Conservation (phyloP, 768 basidiomycete species). For the Calocera cornea region DNA sequence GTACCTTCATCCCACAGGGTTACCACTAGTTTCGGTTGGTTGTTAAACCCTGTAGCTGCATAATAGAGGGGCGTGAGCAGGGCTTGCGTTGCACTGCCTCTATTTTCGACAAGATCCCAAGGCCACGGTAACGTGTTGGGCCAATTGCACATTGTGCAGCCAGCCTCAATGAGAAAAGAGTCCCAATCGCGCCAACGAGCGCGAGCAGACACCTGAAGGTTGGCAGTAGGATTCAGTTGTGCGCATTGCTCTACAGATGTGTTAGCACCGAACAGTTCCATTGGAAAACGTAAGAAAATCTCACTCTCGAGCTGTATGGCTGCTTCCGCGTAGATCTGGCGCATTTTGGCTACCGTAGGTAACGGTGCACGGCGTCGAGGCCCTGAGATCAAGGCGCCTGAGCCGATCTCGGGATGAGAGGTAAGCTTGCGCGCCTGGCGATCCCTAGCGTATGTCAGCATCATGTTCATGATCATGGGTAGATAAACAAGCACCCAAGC, state of each 20-base stretch:
- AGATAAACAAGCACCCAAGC: background rate
- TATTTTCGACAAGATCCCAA: background rate
- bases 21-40: background rate
- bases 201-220: background rate
- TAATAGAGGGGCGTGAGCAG: background rate
- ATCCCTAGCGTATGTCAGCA: background rate
- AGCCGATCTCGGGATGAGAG: background rate
- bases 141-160: background rate
- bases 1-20: background rate
- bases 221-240: background rate
- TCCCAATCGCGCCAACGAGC: background rate
- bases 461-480: background rate
- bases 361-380: background rate
- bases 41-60: background rate
- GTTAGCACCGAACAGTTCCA: background rate
- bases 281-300: background rate
- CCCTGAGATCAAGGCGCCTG: background rate
- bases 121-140: background rate
- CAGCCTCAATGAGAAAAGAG: background rate
- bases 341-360: background rate
- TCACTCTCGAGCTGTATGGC: background rate
- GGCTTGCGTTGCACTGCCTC: background rate
- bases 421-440: background rate
- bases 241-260: background rate
- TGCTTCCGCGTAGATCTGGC: background rate